phyloP scores from a whole-genome alignment of 768 basidiomycete species.

The Xerocomellus amylosporus region DNA sequence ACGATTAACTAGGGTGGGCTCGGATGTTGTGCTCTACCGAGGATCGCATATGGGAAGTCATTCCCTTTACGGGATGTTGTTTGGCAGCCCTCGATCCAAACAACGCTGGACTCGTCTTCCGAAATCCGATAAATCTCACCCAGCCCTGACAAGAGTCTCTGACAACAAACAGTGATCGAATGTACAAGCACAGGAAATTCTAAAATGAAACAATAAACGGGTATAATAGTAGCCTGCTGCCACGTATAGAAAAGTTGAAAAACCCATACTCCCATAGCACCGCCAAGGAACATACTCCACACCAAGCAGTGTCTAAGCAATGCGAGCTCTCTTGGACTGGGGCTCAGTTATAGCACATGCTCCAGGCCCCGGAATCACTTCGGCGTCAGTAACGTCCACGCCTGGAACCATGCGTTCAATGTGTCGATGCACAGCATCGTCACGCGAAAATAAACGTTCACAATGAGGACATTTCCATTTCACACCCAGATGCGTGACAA shows the following conservation, averaged over 20 bases:
- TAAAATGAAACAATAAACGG: background rate
- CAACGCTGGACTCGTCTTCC: conserved; percentile 6
- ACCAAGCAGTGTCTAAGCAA: conserved; percentile 4
- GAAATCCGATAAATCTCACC: conserved; percentile 2
- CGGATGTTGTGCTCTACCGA: background rate
- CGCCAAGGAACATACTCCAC: background rate
- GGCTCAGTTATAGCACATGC: conserved; percentile 13
- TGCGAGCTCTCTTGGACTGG: background rate
- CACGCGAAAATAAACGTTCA: conserved; percentile 27
- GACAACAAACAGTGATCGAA: background rate
- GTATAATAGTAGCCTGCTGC: conserved; percentile 8
- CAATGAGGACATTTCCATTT: conserved; percentile 32
- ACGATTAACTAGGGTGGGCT: background rate
- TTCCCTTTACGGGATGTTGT: conserved; percentile 16
- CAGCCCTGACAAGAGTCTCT: background rate
- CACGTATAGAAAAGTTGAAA: background rate
- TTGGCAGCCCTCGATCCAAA: conserved; percentile 19
- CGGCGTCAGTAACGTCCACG: conserved; percentile 23
- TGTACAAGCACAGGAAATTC: background rate
- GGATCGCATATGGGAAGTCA: conserved; percentile 10
- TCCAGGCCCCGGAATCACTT: conserved; percentile 20
- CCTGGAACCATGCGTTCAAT: conserved; percentile 28
- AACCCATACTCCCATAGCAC: background rate
- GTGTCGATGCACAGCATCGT: conserved; percentile 32
- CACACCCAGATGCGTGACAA: conserved; percentile 29